A percentile compares a stretch with the other conserved stretches of the same genome.
Evolutionary conservation across 768 basidiomycete species (phyloP).

Genomic region (Pulveroboletus sp.): DNA sequence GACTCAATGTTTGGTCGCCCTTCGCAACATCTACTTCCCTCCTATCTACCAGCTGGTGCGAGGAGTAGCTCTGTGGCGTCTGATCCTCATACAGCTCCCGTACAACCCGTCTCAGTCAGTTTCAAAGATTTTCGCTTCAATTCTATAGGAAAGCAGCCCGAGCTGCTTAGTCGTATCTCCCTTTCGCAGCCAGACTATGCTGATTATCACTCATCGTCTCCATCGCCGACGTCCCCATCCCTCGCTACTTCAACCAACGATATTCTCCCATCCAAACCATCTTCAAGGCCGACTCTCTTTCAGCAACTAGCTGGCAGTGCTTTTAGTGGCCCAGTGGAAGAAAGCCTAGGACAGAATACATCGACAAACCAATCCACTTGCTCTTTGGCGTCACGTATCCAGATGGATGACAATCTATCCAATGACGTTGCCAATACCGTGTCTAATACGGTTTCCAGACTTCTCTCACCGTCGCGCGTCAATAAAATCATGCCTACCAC

Average conservation of each 20-base stretch:
- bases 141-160: conserved; percentile 51
- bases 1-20: conserved; percentile 30
- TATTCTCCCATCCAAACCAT: conserved; percentile 3
- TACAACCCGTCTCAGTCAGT: conserved; percentile 7
- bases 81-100: conserved; percentile 9
- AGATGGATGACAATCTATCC: conserved; percentile 7
- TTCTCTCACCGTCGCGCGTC: not conserved
- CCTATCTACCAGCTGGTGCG: not conserved
- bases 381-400: conserved; percentile 25
- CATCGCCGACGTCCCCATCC: conserved; percentile 13
- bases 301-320: conserved; percentile 17
- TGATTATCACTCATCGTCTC: conserved; percentile 27
- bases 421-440: not conserved
- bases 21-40: conserved; percentile 22
- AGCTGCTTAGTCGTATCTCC: conserved; percentile 49
- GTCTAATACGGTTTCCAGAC: not conserved
- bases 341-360: not conserved
- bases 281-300: conserved; percentile 19
- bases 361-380: conserved; percentile 8
- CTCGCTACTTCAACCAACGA: not conserved
- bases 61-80: not conserved
- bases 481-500: not conserved
- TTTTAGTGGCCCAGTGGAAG: not conserved
- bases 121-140: conserved; percentile 46
- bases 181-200: conserved; percentile 24